Base-by-base conservation (phyloP, 306 rosid species). In the Luffa acutangula region DNA sequence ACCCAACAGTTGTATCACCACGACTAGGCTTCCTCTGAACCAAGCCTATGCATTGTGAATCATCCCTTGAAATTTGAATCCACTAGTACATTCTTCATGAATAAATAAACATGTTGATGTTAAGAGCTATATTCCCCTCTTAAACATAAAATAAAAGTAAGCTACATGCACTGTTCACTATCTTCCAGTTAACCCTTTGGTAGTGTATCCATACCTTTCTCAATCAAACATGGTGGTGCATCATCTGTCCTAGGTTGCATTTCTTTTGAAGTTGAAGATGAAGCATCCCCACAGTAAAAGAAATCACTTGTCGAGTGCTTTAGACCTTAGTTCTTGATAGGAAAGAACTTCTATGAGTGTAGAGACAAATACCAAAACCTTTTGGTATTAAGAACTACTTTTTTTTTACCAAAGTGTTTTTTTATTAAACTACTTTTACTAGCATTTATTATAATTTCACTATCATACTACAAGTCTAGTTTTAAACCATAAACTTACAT, bases 1-100 rank as follows among this genome's bases (percentile, higher is more conserved):
- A n/a, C n/a, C n/a, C n/a, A n/a, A n/a, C n/a, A n/a, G n/a, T n/a
- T n/a, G n/a, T n/a, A n/a, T n/a, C 93, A 82, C 94, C 98, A 31
- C 96, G 97, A n/a, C 97, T 94, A 17, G 97, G 98, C 83, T 94
- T 94, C 84, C 97, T 86, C 86, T 88, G 97, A 81, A 92, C 94
- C 25, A 77, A 69, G 66, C 90, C 88, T 48, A 57, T 42, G 52
- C 80, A 82, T 79, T 75, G 83, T 31, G 45, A 78, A 73, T 76
- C 78, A 53, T 80, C 84, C 79, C 81, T 93, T 85, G 84, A 62
- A 85, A 54, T 81, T 37, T 43, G 70, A 46, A 81, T 39, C 76
- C 51, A 78, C 76, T 37, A 59, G 11, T 63, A 31, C n/a, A 34
- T 3, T 60, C 42, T 75, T 14, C 18, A 33, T 25, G 48, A 34